Evolutionary conservation across 2,329 filamentous ascomycete species (phyloP), one percentile per base, ranked within the genome.

Genomic region (Aschersonia sp.): DNA sequence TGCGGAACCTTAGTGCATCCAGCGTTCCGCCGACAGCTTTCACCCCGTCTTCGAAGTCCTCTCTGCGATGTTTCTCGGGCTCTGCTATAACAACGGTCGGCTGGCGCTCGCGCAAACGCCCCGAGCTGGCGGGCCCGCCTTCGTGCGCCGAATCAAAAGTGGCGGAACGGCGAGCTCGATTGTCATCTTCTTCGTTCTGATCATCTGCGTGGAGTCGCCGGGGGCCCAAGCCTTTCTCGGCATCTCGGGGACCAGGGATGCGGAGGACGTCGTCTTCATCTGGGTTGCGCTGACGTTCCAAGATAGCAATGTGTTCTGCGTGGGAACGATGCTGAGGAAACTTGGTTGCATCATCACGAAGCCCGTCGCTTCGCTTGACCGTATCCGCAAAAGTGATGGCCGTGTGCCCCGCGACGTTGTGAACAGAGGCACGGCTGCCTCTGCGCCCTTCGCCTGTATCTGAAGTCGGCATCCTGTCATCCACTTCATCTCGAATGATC

Each of bases 201-300:
- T 68, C 63, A 3, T 60, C 56, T 32, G 67, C 62, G 4, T 68
- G 63, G 2, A 79, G 63, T 32, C 71, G 68, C 48, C 71, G 68
- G 2, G 89, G 89, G 8, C 81, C 71, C 51, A 87, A 74, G 30
- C 90, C 92, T 46, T 79, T 78, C 56, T 98, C 92, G 45, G 84
- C 89, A 59, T 97, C 92, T 56, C 89, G 75, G 1, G 92, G 92
- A 22, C 89, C 89, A 0, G 92, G 92, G 56, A 98, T 97, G 41
- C 87, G 83, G 42, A 97, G 68, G 0, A 88, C 79, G 35, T 81
- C 80, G 43, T 79, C 80, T 43, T 79, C 82, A 48, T 85, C 81
- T 52, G 80, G 79, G 48, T 86, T 83, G 39, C 88, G 78, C 61
- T 96, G 90, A 33, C 84, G 82, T 61, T 95, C 80, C 11, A 96